Evolutionary conservation across 148 eudicot genomes (phyloP), one percentile per base, ranked within the genome.

Genomic region (Rhododendron williamsianum): DNA sequence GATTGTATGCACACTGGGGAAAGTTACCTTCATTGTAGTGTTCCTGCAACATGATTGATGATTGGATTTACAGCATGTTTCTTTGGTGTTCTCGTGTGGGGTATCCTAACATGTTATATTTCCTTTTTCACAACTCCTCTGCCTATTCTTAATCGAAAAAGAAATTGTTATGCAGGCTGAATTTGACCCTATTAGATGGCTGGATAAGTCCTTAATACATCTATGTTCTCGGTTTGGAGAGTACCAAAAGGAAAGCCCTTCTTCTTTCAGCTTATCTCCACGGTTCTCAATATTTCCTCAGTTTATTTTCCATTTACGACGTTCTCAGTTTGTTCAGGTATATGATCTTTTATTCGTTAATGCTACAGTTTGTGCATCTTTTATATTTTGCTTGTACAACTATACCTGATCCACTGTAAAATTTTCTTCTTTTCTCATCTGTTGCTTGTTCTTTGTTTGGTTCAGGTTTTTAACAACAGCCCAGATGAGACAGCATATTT

Each of bases 401-500:
- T 35, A 27, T 74, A 45, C 21, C 3, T 52, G 4, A 27, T 82
- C n/a, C 77, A 18, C 13, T 49, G 73, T 71, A 80, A 36, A 35
- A 27, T 81, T 36, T 56, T 45, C 36, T 84, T 76, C 54, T 60
- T 85, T 38, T 67, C 80, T 83, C 78, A 76, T 77, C 49, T 52
- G 18, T 19, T 46, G 71, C 38, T n/a, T 73, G 49, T 41, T 78
- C 49, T 81, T 85, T 81, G 27, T 81, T 73, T 80, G 72, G 49
- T 83, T 87, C 88, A 97, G 99, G 99, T 97, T 88, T 96, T 96
- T 83, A 95, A 95, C 92, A 95, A 95, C 89, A 97, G 99, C 84
- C 99, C 99, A 49, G 99, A 97, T 89, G 99, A 97, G 91, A 97
- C 99, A 18, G 99, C 99, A 83, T 94, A 91, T 90, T 97, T 95